phyloP scores from a whole-genome alignment of 352 stramenopile species.

The Pythium apleroticum region DNA sequence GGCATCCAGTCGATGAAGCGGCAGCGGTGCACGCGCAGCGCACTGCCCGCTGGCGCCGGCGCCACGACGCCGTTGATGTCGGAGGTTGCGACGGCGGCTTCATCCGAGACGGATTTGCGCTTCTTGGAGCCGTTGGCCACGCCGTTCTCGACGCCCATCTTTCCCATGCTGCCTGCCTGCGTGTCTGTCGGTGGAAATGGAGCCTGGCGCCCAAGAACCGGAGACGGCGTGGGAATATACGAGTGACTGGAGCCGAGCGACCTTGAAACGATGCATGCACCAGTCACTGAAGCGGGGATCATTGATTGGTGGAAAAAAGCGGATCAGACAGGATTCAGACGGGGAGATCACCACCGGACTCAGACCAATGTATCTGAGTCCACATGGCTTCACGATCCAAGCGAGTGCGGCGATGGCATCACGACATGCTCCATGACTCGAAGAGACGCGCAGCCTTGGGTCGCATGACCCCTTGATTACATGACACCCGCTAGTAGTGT shows the following conservation, averaged over 20 bases:
- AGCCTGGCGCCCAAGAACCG: not conserved
- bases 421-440: not conserved
- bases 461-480: not conserved
- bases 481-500: not conserved
- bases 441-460: not conserved
- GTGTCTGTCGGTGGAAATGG: not conserved
- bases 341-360: not conserved
- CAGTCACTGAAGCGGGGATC: not conserved
- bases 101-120: slow-evolving; percentile 42
- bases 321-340: slow-evolving; percentile 4
- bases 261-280: slow-evolving; percentile 6
- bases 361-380: not conserved
- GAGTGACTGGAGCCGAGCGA: slow-evolving; percentile 11
- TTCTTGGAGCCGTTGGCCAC: slow-evolving; percentile 41
- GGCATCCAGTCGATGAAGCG: slow-evolving; percentile 87
- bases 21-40: slow-evolving; percentile 76
- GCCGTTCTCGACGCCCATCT: slow-evolving; percentile 19
- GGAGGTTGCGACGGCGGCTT: slow-evolving; percentile 1
- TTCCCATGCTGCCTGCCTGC: slow-evolving; percentile 10
- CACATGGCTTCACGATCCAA: not conserved
- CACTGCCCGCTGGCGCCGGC: slow-evolving; percentile 1
- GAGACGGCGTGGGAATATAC: slow-evolving; percentile 4
- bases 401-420: not conserved
- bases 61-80: slow-evolving; percentile 2
- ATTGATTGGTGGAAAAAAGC: slow-evolving; percentile 14